These are phyloP conservation scores for Fusarium lyarnte DNA, from an alignment of 2,329 filamentous ascomycete species.

Conservation along the genomic window DNA sequence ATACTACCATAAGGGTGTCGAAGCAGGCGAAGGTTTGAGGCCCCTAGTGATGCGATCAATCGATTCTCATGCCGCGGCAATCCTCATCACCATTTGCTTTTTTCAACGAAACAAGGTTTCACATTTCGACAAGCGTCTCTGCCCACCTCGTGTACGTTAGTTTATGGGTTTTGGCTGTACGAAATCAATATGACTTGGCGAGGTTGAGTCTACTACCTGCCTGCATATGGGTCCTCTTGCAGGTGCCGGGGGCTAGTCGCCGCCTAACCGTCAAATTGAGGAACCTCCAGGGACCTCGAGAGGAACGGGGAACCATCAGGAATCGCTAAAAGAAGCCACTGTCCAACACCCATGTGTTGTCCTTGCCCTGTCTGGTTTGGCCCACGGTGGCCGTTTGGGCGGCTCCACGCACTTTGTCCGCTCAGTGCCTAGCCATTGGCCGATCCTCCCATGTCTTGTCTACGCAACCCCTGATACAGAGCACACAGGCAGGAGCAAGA, in stretches of 20 bases:
- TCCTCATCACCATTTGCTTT: neutral
- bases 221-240: slow-evolving; percentile 28
- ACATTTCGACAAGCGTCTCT: slow-evolving; percentile 27
- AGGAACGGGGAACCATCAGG: slow-evolving; percentile 18
- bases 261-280: slow-evolving; percentile 33
- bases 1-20: slow-evolving; percentile 8
- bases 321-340: slow-evolving; percentile 35
- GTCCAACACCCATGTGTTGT: slow-evolving; percentile 26
- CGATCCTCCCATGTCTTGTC: slow-evolving; percentile 24
- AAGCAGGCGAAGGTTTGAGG: neutral
- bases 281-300: slow-evolving; percentile 26
- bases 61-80: slow-evolving; percentile 4
- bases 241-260: slow-evolving; percentile 40
- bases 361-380: slow-evolving; percentile 39
- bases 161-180: slow-evolving; percentile 26
- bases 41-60: slow-evolving; percentile 14
- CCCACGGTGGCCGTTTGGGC: slow-evolving; percentile 31
- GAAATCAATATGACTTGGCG: slow-evolving; percentile 27
- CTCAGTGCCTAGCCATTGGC: slow-evolving; percentile 37
- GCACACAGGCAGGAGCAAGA: slow-evolving; percentile 13
- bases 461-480: slow-evolving; percentile 23
- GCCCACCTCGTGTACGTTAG: slow-evolving; percentile 3
- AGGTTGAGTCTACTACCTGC: slow-evolving; percentile 20
- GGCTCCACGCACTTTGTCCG: slow-evolving; percentile 32
- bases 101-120: neutral